A percentile compares a stretch with the other conserved stretches of the same genome.
These are phyloP conservation scores for Hypoxylon lenormandii DNA, from an alignment of 495 filamentous ascomycete species.

Conservation along the genomic window DNA sequence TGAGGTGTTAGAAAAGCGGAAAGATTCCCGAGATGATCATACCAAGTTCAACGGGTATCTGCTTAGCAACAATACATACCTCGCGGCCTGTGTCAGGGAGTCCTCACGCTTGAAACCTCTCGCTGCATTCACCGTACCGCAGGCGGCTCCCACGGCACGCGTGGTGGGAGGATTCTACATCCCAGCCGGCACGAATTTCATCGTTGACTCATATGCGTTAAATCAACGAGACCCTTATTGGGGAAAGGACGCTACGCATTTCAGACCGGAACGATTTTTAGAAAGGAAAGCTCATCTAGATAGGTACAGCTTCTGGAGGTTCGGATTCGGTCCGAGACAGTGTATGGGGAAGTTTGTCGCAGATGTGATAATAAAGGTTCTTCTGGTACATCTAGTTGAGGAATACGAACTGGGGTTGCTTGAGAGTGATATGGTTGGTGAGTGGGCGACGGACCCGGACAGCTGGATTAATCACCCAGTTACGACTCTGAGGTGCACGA, in stretches of 20 bases:
- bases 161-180: constrained; percentile 45
- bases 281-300: constrained; percentile 2
- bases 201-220: constrained; percentile 57
- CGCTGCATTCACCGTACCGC: constrained; percentile 54
- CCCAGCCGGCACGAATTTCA: constrained; percentile 50
- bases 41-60: constrained; percentile 24
- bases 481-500: not conserved
- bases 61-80: constrained; percentile 9
- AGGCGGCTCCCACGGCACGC: constrained; percentile 51
- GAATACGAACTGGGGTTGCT: constrained; percentile 3
- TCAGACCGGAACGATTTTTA: constrained; percentile 23
- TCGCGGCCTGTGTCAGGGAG: constrained; percentile 53
- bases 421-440: not conserved
- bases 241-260: no score
- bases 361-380: constrained; percentile 42
- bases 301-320: constrained; percentile 52
- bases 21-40: constrained; percentile 41
- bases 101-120: constrained; percentile 54
- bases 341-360: constrained; percentile 50
- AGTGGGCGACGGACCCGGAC: constrained; percentile 24
- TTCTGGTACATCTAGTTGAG: constrained; percentile 38
- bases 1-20: no score
- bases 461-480: constrained; percentile 26
- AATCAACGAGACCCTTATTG: constrained; percentile 56
- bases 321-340: constrained; percentile 53